Percentiles rank a stretch among this genome's conserved stretches.
phyloP scores from a whole-genome alignment of 768 basidiomycete genomes.

The Russula olivacea region DNA sequence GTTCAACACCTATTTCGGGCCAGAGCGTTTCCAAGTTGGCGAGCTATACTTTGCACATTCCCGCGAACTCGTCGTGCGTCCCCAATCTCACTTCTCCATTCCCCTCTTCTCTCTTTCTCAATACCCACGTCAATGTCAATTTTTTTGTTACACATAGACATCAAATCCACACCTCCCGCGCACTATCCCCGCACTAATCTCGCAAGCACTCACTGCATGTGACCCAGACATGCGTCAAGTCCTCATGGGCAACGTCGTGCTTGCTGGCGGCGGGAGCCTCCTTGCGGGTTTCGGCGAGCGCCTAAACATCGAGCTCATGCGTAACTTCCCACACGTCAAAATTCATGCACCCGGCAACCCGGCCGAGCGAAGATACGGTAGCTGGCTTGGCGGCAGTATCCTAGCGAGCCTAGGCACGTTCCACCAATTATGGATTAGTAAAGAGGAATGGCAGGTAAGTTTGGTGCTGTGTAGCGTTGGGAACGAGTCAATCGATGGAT shows the following conservation, averaged over 20 bases:
- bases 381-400: slow-evolving; percentile 96
- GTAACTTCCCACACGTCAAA: slow-evolving; percentile 80
- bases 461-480: not conserved
- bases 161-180: slow-evolving; percentile 67
- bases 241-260: slow-evolving; percentile 87
- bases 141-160: slow-evolving; percentile 29
- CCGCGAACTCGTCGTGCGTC: slow-evolving; percentile 30
- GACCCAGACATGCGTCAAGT: slow-evolving; percentile 90
- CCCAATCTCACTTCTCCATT: not conserved
- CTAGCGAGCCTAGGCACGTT: slow-evolving; percentile 93
- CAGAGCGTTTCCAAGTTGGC: slow-evolving; percentile 76
- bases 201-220: slow-evolving; percentile 71
- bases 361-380: slow-evolving; percentile 82
- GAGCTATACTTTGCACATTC: slow-evolving; percentile 87
- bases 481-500: not conserved
- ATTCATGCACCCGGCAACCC: slow-evolving; percentile 90
- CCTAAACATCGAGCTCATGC: slow-evolving; percentile 65
- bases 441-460: slow-evolving; percentile 85
- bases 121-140: not conserved
- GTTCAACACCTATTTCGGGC: slow-evolving; percentile 75
- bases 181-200: slow-evolving; percentile 69
- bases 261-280: slow-evolving; percentile 90
- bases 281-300: slow-evolving; percentile 84
- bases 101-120: too few species aligned
- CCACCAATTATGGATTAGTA: slow-evolving; percentile 95